Conservation (phyloP, 306 rosid species). For the Comarum palustre region DNA sequence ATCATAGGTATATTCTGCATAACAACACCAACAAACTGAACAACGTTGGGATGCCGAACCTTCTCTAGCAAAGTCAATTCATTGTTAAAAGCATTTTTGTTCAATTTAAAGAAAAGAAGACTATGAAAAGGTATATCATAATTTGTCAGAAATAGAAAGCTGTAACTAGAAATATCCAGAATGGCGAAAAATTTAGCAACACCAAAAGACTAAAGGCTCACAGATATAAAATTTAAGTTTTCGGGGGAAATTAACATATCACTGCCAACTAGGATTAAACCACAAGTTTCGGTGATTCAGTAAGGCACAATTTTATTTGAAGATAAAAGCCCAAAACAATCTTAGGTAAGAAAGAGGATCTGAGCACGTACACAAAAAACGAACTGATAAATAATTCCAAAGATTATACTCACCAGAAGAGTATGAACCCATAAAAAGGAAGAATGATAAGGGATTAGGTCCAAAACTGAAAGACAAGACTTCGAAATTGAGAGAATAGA, state of each 20-base stretch:
- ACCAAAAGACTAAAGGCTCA: not conserved
- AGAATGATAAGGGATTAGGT: too few species aligned
- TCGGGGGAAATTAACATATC: not conserved
- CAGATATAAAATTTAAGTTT: not conserved
- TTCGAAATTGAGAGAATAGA: too few species aligned
- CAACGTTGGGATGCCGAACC: slow-evolving; percentile 95
- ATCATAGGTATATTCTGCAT: slow-evolving; percentile 98
- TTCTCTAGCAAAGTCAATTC: slow-evolving; percentile 85
- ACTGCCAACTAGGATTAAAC: not conserved
- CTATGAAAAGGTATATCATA: slow-evolving; percentile 3
- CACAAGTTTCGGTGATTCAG: not conserved
- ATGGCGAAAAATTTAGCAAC: not conserved
- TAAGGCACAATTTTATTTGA: not conserved
- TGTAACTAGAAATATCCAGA: not conserved
- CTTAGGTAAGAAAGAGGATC: slow-evolving; percentile 9
- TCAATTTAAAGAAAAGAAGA: slow-evolving; percentile 24
- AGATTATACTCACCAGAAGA: too few species aligned
- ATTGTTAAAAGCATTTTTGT: slow-evolving; percentile 80
- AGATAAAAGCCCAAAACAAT: not conserved
- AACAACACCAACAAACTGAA: slow-evolving; percentile 99
- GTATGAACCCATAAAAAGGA: too few species aligned
- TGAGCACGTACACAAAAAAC: slow-evolving; percentile 66
- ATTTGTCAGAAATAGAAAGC: slow-evolving; percentile 13
- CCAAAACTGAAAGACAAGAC: too few species aligned
- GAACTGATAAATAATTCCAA: too few species aligned